Percentiles rank a stretch among this genome's conserved stretches.
These are phyloP conservation scores for Colletotrichum kahawae DNA, from an alignment of 2,329 filamentous ascomycete species.

Conservation along the genomic window DNA sequence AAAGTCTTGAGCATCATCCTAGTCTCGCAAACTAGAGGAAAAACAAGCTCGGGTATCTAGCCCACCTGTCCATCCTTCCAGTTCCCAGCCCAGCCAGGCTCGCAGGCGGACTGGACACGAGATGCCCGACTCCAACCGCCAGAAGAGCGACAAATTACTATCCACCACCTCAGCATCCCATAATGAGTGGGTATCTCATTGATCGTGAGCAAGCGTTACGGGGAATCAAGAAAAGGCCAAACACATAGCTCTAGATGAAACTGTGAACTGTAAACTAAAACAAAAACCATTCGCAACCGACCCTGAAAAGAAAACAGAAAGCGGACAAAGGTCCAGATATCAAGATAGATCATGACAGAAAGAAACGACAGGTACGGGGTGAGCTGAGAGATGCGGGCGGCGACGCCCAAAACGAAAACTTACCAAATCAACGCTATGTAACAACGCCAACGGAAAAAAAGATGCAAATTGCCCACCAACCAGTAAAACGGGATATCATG, in stretches of 20 bases:
- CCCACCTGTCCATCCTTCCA: neutral
- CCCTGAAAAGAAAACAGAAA: neutral
- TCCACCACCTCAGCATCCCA: constrained; percentile 4
- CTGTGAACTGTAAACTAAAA: neutral
- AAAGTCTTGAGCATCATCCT: neutral
- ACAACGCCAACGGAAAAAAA: constrained; percentile 2
- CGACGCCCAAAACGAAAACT: neutral
- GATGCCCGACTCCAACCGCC: neutral
- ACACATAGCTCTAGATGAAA: constrained; percentile 7
- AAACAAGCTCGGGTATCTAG: neutral
- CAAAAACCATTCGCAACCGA: neutral
- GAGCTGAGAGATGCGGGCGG: neutral
- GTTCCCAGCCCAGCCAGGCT: neutral
- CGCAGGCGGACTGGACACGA: neutral
- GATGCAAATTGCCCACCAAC: constrained; percentile 3
- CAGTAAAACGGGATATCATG: constrained; percentile 13
- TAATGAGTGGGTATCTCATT: constrained; percentile 19
- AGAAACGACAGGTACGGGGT: neutral
- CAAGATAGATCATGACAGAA: neutral
- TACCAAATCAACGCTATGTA: constrained; percentile 18
- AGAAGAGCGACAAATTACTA: neutral
- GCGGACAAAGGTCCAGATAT: neutral
- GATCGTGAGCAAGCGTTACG: constrained; percentile 16
- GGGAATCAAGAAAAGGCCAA: neutral
- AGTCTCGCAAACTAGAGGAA: neutral